phyloP scores from a whole-genome alignment of 106 monocot species.

The Apostasia shenzhenica region DNA sequence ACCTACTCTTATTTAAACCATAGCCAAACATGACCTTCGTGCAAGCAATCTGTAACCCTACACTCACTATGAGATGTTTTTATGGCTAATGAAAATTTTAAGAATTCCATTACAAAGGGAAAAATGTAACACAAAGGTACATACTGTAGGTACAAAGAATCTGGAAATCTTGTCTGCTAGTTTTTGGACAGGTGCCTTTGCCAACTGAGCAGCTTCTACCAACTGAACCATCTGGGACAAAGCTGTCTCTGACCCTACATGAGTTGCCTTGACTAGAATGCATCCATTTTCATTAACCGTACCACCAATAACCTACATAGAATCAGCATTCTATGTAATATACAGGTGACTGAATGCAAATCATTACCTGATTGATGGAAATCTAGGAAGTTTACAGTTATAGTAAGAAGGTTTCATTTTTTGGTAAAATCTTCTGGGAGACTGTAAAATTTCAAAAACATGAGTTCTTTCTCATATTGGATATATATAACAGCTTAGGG shows the following conservation, averaged over 20 bases:
- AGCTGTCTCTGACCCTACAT: constrained; percentile 90
- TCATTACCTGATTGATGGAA: too few relatives aligned
- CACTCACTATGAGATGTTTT: too few relatives aligned
- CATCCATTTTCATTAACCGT: constrained; percentile 91
- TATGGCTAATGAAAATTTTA: background rate
- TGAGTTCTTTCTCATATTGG: too few relatives aligned
- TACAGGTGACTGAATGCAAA: too few relatives aligned
- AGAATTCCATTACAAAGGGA: background rate
- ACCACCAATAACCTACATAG: constrained; percentile 80
- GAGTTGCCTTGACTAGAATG: constrained; percentile 69
- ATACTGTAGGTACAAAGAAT: constrained; percentile 74
- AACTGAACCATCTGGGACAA: constrained; percentile 86
- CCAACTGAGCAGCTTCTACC: constrained; percentile 92
- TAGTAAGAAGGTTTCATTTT: too few relatives aligned
- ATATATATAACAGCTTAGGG: too few relatives aligned
- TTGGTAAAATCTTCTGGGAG: too few relatives aligned
- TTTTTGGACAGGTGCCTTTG: constrained; percentile 90
- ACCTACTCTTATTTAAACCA: too few relatives aligned
- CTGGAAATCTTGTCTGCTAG: constrained; percentile 83
- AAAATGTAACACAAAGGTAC: constrained; percentile 11
- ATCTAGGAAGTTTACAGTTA: too few relatives aligned
- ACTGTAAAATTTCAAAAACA: too few relatives aligned
- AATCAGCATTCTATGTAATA: background rate
- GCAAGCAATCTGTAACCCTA: too few relatives aligned
- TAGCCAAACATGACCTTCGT: too few relatives aligned